Evolutionary conservation across 331 rosid genomes (phyloP).

Genomic region (Stylosanthes scabra): DNA sequence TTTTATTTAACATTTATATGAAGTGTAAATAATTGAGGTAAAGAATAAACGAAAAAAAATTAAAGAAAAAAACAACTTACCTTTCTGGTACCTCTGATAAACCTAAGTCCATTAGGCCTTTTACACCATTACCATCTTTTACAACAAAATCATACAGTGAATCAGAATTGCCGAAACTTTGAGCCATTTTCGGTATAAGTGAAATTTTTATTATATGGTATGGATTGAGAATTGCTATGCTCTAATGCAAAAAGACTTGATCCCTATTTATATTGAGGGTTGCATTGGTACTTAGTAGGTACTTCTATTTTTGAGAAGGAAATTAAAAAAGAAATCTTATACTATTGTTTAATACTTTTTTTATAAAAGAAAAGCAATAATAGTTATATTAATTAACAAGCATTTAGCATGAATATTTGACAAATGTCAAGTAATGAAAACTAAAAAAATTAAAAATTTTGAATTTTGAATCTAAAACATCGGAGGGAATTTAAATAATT

Average conservation of each 20-base stretch:
- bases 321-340: not conserved
- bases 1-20: no score
- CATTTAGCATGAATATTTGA: no score
- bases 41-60: no score
- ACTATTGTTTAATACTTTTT: not conserved
- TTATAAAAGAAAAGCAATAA: no score
- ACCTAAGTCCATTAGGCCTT: constrained; percentile 66
- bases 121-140: constrained; percentile 67
- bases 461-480: no score
- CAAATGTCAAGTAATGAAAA: no score
- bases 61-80: no score
- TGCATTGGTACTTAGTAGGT: not conserved
- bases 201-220: not conserved
- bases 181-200: constrained; percentile 39
- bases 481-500: no score
- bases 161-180: constrained; percentile 29
- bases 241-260: not conserved
- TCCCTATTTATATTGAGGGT: not conserved
- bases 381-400: no score
- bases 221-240: constrained; percentile 14
- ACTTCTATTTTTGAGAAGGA: not conserved
- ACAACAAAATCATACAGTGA: constrained; percentile 64
- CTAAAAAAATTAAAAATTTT: no score
- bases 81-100: constrained; percentile 56
- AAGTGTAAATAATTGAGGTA: no score